A percentile compares a stretch with the other conserved stretches of the same genome.
Evolutionary conservation across 2,329 filamentous ascomycete genomes (phyloP).

Genomic region (Bipolaris zeicola): DNA sequence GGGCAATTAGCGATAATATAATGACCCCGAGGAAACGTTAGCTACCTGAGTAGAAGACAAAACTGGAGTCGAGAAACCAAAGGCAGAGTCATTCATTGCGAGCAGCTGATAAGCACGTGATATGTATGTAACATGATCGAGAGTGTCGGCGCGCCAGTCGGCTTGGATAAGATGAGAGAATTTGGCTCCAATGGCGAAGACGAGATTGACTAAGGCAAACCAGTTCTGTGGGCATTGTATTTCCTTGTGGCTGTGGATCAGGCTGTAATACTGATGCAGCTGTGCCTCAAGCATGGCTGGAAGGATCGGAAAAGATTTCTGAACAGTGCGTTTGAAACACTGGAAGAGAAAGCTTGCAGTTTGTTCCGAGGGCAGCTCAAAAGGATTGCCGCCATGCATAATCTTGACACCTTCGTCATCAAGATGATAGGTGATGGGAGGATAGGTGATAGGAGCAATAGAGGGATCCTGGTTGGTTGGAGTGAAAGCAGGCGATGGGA

Average conservation of each 20-base stretch:
- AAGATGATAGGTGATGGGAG: constrained; percentile 27
- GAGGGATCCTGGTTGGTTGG: background rate
- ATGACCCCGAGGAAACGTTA: constrained; percentile 14
- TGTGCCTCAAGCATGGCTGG: constrained; percentile 7
- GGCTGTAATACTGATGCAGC: constrained; percentile 14
- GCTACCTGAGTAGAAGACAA: constrained; percentile 13
- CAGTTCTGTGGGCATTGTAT: constrained; percentile 25
- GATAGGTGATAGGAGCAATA: constrained; percentile 17
- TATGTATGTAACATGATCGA: constrained; percentile 42
- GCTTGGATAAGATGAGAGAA: constrained; percentile 37
- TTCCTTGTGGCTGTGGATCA: constrained; percentile 2
- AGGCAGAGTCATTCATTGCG: constrained; percentile 26
- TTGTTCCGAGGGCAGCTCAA: constrained; percentile 20
- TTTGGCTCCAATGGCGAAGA: constrained; percentile 49
- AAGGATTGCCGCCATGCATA: constrained; percentile 8
- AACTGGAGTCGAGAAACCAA: constrained; percentile 32
- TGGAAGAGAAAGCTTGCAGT: constrained; percentile 27
- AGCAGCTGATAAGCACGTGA: constrained; percentile 24
- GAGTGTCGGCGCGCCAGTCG: constrained; percentile 20
- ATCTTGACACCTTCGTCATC: constrained; percentile 29
- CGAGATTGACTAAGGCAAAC: constrained; percentile 46
- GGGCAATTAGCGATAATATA: background rate
- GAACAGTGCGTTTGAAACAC: constrained; percentile 39
- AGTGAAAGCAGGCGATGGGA: background rate
- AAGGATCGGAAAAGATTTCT: constrained; percentile 32